Conservation (phyloP, 805 yeast species). For the Kodamaea kaohsiungensis region DNA sequence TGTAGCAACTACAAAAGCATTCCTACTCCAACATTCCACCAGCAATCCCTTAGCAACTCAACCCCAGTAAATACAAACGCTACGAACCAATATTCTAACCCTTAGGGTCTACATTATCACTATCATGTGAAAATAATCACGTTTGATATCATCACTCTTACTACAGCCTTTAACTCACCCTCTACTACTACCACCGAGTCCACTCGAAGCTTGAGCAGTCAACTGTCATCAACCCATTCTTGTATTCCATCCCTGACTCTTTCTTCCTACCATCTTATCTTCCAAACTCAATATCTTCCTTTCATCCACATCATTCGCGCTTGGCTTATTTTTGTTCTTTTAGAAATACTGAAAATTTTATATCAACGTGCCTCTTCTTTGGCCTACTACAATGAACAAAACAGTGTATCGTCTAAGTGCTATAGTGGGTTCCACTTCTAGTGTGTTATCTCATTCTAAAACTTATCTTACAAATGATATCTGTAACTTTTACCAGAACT, state of each 20-base stretch:
- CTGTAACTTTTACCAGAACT: slow-evolving; percentile 19
- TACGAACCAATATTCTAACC: too few species aligned
- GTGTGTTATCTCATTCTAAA: slow-evolving; percentile 21
- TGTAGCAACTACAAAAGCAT: neutral
- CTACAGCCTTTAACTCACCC: neutral
- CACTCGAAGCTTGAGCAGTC: too few species aligned
- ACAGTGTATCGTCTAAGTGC: slow-evolving; percentile 24
- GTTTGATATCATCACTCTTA: neutral
- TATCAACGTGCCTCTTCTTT: neutral
- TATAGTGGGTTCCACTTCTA: slow-evolving; percentile 25
- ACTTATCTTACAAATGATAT: slow-evolving; percentile 22
- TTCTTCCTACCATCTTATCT: neutral
- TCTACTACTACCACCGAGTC: neutral
- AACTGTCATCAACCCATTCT: too few species aligned
- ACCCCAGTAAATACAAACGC: neutral
- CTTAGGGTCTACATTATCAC: neutral
- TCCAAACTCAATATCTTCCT: neutral
- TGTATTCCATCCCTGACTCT: neutral
- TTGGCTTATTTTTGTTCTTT: neutral
- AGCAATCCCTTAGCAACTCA: too few species aligned
- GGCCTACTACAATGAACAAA: slow-evolving; percentile 12
- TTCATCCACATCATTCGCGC: slow-evolving; percentile 1
- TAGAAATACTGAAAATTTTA: slow-evolving; percentile 4
- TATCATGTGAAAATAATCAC: neutral
- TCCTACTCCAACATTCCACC: neutral